These are phyloP conservation scores for Arthrinium phaeospermum DNA, from an alignment of 2,329 filamentous ascomycete species.

Conservation along the genomic window DNA sequence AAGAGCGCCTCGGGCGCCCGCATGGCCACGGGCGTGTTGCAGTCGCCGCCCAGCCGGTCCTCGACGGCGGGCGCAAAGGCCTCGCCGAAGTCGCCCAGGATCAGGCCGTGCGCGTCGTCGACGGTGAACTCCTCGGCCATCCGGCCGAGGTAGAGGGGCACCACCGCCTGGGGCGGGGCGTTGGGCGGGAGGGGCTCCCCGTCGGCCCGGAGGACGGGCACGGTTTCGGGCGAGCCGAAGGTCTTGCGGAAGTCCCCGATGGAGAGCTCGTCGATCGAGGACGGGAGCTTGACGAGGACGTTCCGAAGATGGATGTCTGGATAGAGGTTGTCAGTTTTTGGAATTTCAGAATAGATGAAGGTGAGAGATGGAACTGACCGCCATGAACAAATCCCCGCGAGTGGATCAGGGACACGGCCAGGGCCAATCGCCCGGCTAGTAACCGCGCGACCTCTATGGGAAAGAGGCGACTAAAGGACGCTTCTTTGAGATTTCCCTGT, in stretches of 20 bases:
- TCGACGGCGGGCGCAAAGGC: neutral
- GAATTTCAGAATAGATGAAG: neutral
- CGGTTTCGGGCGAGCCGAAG: neutral
- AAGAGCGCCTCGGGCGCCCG: neutral
- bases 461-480: neutral
- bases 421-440: neutral
- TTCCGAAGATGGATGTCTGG: neutral
- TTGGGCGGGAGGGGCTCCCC: constrained; percentile 4
- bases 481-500: neutral
- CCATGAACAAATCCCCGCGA: neutral
- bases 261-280: neutral
- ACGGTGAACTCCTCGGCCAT: neutral
- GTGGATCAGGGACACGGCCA: neutral
- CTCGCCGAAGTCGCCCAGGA: constrained; percentile 9
- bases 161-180: neutral
- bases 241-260: neutral
- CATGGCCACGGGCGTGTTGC: constrained; percentile 3
- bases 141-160: neutral
- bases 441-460: neutral
- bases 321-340: neutral
- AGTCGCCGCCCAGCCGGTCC: neutral
- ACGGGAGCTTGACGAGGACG: neutral
- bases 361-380: neutral
- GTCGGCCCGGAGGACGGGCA: constrained; percentile 3
- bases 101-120: neutral